phyloP scores from a whole-genome alignment of 2,329 filamentous ascomycete genomes.

The Penicillium sp. region DNA sequence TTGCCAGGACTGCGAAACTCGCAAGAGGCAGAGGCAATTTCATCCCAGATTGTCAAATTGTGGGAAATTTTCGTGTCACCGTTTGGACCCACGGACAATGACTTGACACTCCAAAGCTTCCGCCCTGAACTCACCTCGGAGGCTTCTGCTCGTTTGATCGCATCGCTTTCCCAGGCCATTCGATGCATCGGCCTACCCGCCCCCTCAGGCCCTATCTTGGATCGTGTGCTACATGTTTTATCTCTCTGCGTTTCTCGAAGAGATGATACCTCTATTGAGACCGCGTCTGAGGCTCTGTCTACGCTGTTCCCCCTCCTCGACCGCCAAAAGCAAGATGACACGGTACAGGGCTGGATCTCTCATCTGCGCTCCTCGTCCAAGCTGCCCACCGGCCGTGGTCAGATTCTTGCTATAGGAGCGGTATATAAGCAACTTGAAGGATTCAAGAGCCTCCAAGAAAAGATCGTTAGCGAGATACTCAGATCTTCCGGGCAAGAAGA shows the following conservation, averaged over 20 bases:
- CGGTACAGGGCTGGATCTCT: conserved; percentile 37
- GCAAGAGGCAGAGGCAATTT: conserved; percentile 23
- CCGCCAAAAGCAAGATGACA: conserved; percentile 25
- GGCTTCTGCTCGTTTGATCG: conserved; percentile 35
- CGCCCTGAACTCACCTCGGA: conserved; percentile 41
- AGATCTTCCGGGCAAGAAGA: conserved; percentile 33
- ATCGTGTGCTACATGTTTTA: conserved; percentile 30
- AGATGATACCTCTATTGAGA: conserved; percentile 37
- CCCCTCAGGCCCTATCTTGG: conserved; percentile 21
- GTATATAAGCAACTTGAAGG: conserved; percentile 32
- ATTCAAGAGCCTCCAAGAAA: conserved; percentile 19
- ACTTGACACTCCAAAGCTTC: conserved; percentile 34
- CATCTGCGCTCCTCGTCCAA: conserved; percentile 33
- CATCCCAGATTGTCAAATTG: conserved; percentile 23
- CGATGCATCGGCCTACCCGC: conserved; percentile 6
- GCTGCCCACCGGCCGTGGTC: conserved; percentile 37
- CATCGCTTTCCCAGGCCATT: conserved; percentile 31
- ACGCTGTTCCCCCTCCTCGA: conserved; percentile 37
- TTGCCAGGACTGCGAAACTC: conserved; percentile 15
- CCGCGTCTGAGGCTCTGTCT: conserved; percentile 36
- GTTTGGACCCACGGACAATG: conserved; percentile 30
- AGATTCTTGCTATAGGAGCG: conserved; percentile 39
- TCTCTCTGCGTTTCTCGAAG: conserved; percentile 36
- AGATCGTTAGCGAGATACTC: conserved; percentile 30
- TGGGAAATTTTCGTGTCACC: conserved; percentile 37